Conservation (phyloP, 2,329 filamentous ascomycete genomes). For the Uncinocarpus reesii region DNA sequence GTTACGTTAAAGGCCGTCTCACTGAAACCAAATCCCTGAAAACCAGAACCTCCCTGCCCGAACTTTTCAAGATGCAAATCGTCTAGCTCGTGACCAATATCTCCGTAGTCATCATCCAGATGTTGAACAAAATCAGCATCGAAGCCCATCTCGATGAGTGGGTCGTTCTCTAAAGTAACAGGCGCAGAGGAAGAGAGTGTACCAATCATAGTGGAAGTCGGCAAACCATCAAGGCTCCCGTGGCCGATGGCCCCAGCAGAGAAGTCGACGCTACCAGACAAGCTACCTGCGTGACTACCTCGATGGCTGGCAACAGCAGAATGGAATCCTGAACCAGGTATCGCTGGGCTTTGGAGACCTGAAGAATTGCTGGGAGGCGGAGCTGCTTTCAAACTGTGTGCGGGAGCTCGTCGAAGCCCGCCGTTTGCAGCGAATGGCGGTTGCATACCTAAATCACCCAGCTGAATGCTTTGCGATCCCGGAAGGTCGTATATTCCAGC, state of each 20-base stretch:
- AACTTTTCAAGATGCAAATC: slow-evolving; percentile 20
- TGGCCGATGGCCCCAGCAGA: slow-evolving; percentile 17
- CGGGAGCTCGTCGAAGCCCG: slow-evolving; percentile 26
- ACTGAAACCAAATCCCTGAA: not conserved
- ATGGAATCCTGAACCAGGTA: slow-evolving; percentile 26
- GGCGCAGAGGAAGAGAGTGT: slow-evolving; percentile 26
- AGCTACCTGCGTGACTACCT: slow-evolving; percentile 24
- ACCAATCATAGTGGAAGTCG: slow-evolving; percentile 2
- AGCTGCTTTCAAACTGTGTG: slow-evolving; percentile 25
- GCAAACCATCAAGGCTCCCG: slow-evolving; percentile 9
- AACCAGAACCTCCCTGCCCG: slow-evolving; percentile 3
- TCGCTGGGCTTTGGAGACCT: slow-evolving; percentile 19
- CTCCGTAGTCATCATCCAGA: slow-evolving; percentile 28
- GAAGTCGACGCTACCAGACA: slow-evolving; percentile 22
- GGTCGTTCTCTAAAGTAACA: slow-evolving; percentile 24
- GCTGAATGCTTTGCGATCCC: slow-evolving; percentile 27
- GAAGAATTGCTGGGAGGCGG: slow-evolving; percentile 20
- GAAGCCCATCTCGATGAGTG: slow-evolving; percentile 31
- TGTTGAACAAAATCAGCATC: slow-evolving; percentile 31
- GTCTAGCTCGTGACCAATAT: slow-evolving; percentile 27
- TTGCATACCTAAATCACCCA: slow-evolving; percentile 34
- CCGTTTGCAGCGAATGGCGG: slow-evolving; percentile 35
- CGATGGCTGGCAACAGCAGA: slow-evolving; percentile 30
- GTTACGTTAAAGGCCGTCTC: not conserved
- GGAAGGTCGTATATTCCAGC: slow-evolving; percentile 29